Conservation (phyloP, 257 asterid genomes). For the Striga asiatica region DNA sequence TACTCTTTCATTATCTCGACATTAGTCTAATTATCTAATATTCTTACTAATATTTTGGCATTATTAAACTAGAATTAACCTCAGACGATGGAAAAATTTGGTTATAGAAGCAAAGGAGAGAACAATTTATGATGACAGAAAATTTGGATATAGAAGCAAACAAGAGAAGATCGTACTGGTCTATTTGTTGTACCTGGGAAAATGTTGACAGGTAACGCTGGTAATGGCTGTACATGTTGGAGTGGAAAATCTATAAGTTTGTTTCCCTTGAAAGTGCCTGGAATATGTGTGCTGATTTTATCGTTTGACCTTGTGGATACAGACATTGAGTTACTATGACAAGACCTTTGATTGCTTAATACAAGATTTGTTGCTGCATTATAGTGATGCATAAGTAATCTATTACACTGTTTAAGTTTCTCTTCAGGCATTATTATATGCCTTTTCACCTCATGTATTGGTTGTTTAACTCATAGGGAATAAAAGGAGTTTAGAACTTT, state of each 20-base stretch:
- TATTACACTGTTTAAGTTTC: too few species aligned
- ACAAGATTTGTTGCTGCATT: background rate
- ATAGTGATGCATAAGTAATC: background rate
- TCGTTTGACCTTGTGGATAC: background rate
- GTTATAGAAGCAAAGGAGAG: too few species aligned
- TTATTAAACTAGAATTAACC: background rate
- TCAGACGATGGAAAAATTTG: background rate
- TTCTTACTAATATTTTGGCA: background rate
- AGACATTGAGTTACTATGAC: too few species aligned
- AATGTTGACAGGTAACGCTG: background rate
- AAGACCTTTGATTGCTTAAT: background rate
- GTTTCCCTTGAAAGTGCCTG: background rate
- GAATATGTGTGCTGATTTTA: background rate
- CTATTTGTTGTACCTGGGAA: background rate
- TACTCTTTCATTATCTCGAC: too few species aligned
- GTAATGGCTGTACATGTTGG: background rate
- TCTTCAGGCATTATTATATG: too few species aligned
- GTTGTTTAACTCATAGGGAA: too few species aligned
- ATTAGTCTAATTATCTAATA: too few species aligned
- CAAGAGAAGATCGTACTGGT: background rate
- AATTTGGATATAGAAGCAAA: background rate
- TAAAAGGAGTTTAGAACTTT: too few species aligned
- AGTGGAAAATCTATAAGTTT: background rate
- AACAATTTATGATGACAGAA: too few species aligned
- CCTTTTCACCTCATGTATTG: too few species aligned